Evolutionary conservation across 495 filamentous ascomycete species (phyloP), one percentile per base, ranked within the genome.

Genomic region (Sabuloglossum arenarium): DNA sequence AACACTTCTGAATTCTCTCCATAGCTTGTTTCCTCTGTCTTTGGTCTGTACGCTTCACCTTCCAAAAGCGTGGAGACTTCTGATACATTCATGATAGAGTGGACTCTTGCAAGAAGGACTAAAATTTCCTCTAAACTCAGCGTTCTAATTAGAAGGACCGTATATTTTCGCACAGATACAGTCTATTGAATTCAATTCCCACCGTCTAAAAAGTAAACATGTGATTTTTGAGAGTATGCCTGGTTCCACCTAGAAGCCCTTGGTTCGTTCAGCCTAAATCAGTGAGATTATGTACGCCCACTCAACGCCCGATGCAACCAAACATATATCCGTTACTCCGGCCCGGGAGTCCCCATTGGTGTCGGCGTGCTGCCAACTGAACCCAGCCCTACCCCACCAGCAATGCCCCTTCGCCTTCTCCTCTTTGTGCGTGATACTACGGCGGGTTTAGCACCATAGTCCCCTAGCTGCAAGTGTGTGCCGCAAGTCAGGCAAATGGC

Each of bases 401-500:
- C 63, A 9, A 67, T 59, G 3, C 58, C 59, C 67, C 72, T 80
- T 69, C 76, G 73, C 63, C 69, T 71, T 69, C 83, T 89, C 71
- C 83, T 88, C 71, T 84, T 86, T 64, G 76, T 77, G 54, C 74
- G 67, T 0, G 79, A 76, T 12, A 89, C 69, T n/a, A 93, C 79
- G 10, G 78, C 83, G 1, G 90, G 88, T 63, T 77, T 81, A 3
- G 72, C 71, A 42, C 82, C 84, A 60, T 86, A 88, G 54, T 81
- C 77, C 0, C 82, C 82, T 43, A 90, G 71, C 51, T 82, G 77
- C 45, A 98, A 72, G 62, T 81, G 77, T 30, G 86, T 91, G 24
- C 84, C 86, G 69, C 91, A 98, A n/a, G 91, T 95, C 56, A 91
- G 71, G 65, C 91, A 98, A 53, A 80, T 73, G 23, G 79, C 81